Evolutionary conservation across 2,329 filamentous ascomycete genomes (phyloP), one percentile per base, ranked within the genome.

Genomic region (Ophiostoma ulmi): DNA sequence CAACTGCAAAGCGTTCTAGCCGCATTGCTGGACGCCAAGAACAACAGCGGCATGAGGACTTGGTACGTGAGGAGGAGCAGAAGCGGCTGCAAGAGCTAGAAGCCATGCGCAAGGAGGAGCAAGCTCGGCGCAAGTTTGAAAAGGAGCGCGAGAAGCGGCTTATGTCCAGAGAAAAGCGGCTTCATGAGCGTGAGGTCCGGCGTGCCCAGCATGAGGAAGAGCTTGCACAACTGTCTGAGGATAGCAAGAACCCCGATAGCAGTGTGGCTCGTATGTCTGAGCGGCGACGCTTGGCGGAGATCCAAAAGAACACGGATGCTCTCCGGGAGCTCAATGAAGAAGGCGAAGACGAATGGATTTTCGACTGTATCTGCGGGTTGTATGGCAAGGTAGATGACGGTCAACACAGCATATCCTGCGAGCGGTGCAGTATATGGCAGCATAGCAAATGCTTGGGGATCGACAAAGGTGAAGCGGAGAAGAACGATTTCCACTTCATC

Each of bases 321-420:
- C 82, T 97, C 13, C 86, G 91, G 75, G 87, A 90, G 70, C 84
- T 97, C 35, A 86, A 85, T 22, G 80, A 83, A 36, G 81, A 88
- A 74, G 80, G 81, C 36, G 81, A 88, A 74, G 92, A 95, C 67
- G 88, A 93, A 69, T 98, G 95, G 95, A 86, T 93, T 55, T 99
- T 99, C 75, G 95, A 99, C 78, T 99, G 95, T 78, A 86, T 92
- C 36, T 99, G 95, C 78, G 94, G 94, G 36, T 86, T 93, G 31
- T 90, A 97, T 78, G 95, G 95, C 31, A 90, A 96, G 75, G 92
- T 97, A 72, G 95, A 99, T 76, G 95, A 98, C 78, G 95, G 95
- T 48, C 90, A 92, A 8, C 94, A 97, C 78, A 97, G 93, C 78
- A 89, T 99, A 74, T 91, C 94, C 38, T 99, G 95, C 80, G 95